Conservation (phyloP, 768 basidiomycete species). For the Collybia nuda region DNA sequence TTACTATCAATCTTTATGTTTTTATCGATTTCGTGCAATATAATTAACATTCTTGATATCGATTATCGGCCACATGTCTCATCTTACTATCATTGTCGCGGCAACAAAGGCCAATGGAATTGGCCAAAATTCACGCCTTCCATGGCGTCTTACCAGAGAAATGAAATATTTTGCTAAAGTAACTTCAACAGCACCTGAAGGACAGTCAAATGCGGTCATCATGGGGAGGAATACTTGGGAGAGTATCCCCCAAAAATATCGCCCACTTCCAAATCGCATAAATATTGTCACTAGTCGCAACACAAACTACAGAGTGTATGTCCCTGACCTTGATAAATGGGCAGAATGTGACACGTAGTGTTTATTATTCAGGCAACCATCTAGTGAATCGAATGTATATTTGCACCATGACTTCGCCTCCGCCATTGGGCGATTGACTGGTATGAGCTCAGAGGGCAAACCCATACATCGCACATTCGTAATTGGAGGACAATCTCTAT, state of each 20-base stretch:
- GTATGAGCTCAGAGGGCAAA: constrained; percentile 31
- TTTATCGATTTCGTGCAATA: no score
- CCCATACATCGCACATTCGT: constrained; percentile 67
- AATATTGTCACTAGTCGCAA: constrained; percentile 81
- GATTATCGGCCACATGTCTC: constrained; percentile 42
- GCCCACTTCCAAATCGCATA: constrained; percentile 71
- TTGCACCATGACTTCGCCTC: constrained; percentile 41
- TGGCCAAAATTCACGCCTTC: constrained; percentile 71
- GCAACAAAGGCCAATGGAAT: constrained; percentile 89
- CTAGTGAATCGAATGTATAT: constrained; percentile 24
- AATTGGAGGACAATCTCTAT: constrained; percentile 91
- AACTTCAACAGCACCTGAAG: constrained; percentile 59
- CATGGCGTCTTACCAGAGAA: constrained; percentile 88
- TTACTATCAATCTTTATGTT: no score
- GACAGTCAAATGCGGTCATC: constrained; percentile 69
- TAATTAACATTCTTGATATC: not conserved
- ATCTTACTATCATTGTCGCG: constrained; percentile 90
- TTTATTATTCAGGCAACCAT: constrained; percentile 7
- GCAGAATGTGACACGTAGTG: not conserved
- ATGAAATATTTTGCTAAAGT: constrained; percentile 91
- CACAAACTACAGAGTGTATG: constrained; percentile 61
- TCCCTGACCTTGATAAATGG: not conserved
- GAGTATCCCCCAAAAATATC: constrained; percentile 83
- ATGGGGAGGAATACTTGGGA: constrained; percentile 99
- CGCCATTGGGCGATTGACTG: constrained; percentile 32